phyloP scores from a whole-genome alignment of 2,329 filamentous ascomycete genomes.

The Nemania abortiva region DNA sequence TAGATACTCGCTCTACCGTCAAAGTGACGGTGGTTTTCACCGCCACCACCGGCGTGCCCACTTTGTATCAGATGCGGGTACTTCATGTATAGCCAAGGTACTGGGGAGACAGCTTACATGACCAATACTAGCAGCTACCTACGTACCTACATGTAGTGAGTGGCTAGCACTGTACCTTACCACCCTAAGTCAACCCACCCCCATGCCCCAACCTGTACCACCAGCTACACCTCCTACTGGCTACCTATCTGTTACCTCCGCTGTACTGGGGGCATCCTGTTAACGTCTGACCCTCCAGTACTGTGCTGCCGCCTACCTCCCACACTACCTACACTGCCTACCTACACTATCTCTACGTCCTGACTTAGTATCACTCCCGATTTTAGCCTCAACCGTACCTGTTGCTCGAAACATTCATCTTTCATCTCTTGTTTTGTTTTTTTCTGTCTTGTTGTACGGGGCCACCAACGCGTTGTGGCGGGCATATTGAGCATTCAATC shows the following conservation, averaged over 20 bases:
- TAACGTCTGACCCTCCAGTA: slow-evolving; percentile 16
- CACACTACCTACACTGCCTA: not conserved
- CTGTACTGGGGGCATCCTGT: not conserved
- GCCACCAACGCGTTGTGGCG: slow-evolving; percentile 33
- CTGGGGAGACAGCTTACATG: not conserved
- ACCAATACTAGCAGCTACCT: not conserved
- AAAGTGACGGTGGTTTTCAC: not conserved
- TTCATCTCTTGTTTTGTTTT: slow-evolving; percentile 4
- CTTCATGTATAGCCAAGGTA: not conserved
- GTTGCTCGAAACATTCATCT: slow-evolving; percentile 24
- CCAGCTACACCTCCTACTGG: not conserved
- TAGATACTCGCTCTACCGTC: not conserved
- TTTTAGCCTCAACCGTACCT: slow-evolving; percentile 20
- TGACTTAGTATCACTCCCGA: slow-evolving; percentile 27
- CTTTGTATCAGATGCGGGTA: not conserved
- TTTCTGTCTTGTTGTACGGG: slow-evolving; percentile 3
- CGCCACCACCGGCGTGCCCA: not conserved
- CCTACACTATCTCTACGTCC: slow-evolving; percentile 12
- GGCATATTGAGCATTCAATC: slow-evolving; percentile 22
- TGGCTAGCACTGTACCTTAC: not conserved
- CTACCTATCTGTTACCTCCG: not conserved
- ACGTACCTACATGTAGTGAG: not conserved
- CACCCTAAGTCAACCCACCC: not conserved
- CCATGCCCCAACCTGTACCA: not conserved
- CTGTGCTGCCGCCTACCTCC: not conserved